Conservation (phyloP, 257 asterid species). For the Solanum paucissectum region DNA sequence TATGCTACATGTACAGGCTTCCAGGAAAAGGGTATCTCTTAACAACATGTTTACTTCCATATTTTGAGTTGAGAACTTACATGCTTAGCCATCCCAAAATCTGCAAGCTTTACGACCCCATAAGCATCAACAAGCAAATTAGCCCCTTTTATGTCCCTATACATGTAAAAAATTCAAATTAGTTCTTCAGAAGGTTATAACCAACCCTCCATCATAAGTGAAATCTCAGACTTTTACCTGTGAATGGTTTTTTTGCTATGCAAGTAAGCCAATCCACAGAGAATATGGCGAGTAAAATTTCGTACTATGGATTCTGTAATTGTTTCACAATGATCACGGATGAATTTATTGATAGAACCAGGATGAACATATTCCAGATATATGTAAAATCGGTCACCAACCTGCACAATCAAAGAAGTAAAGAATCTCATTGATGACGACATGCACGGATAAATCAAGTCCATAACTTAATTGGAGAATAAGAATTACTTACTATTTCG, state of each 20-base stretch:
- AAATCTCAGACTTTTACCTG: constrained; percentile 34
- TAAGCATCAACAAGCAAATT: constrained; percentile 88
- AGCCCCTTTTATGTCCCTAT: constrained; percentile 87
- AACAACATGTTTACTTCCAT: background rate
- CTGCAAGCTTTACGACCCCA: constrained; percentile 97
- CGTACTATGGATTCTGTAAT: constrained; percentile 82
- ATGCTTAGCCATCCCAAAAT: constrained; percentile 94
- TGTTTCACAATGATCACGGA: constrained; percentile 76
- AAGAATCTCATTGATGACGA: background rate
- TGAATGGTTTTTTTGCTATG: constrained; percentile 83
- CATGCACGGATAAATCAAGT: background rate
- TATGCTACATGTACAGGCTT: background rate
- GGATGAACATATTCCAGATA: constrained; percentile 93
- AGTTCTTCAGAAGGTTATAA: background rate
- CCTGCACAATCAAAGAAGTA: constrained; percentile 36
- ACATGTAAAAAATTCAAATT: background rate
- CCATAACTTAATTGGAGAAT: background rate
- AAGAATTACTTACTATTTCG: constrained; percentile 50
- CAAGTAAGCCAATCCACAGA: constrained; percentile 80
- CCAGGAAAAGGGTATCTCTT: background rate
- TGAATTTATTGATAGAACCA: constrained; percentile 72
- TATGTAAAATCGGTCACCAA: constrained; percentile 66
- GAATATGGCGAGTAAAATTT: constrained; percentile 87
- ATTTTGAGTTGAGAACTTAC: constrained; percentile 35
- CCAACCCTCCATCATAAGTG: background rate